Conservation (phyloP, 2,329 filamentous ascomycete genomes). For the Metarhizium rileyi region DNA sequence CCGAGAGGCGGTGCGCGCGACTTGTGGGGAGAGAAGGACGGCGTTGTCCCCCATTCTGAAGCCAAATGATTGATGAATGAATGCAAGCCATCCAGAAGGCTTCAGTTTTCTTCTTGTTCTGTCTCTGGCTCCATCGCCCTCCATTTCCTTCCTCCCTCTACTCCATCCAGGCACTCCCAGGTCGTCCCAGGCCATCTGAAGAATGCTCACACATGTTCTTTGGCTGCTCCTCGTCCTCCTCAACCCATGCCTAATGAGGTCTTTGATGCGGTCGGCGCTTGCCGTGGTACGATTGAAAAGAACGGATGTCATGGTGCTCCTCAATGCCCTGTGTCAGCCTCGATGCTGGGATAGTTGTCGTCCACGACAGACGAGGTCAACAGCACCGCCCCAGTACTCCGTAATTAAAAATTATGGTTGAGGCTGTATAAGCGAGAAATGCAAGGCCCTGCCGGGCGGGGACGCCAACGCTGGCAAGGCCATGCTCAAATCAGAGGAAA, state of each 20-base stretch:
- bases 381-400: slow-evolving; percentile 1
- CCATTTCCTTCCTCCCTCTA: not conserved
- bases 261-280: not conserved
- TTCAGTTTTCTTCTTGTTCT: not conserved
- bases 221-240: not conserved
- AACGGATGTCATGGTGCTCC: not conserved
- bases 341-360: slow-evolving; percentile 5
- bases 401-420: not conserved
- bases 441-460: not conserved
- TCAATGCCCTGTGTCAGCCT: not conserved
- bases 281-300: not conserved
- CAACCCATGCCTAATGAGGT: not conserved
- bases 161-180: not conserved
- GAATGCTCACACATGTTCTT: not conserved
- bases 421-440: slow-evolving; percentile 2
- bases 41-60: not conserved
- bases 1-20: not conserved
- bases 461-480: not conserved
- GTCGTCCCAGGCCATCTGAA: not conserved
- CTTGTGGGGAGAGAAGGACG: slow-evolving; percentile 1
- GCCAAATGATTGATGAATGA: not conserved
- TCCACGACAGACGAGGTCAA: slow-evolving; percentile 6
- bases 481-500: not conserved
- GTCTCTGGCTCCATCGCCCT: not conserved
- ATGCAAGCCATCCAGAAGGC: not conserved